These are phyloP conservation scores for Pholiota molesta DNA, from an alignment of 768 basidiomycete species.

Conservation along the genomic window DNA sequence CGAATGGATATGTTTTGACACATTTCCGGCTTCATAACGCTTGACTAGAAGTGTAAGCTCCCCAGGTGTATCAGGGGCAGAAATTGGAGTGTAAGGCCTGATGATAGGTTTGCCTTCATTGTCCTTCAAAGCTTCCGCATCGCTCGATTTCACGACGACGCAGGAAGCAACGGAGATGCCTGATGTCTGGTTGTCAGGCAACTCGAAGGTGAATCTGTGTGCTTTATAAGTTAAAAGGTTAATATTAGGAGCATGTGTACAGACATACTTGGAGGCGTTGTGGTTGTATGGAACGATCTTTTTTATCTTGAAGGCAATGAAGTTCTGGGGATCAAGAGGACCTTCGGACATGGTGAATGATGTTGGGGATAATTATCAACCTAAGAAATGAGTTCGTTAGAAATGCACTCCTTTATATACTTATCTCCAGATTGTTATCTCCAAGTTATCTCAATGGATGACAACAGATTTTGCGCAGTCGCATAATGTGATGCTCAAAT, in stretches of 20 bases:
- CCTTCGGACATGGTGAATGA: slow-evolving; percentile 38
- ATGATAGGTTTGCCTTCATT: slow-evolving; percentile 83
- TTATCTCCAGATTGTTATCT: background rate
- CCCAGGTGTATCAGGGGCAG: slow-evolving; percentile 69
- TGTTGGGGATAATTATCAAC: background rate
- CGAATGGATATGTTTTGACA: slow-evolving; percentile 79
- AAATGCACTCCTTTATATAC: background rate
- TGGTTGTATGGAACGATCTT: slow-evolving; percentile 87
- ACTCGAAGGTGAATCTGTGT: slow-evolving; percentile 72
- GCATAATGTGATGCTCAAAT: slow-evolving; percentile 1
- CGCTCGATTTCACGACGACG: slow-evolving; percentile 73
- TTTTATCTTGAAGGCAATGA: slow-evolving; percentile 78
- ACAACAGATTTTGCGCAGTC: background rate
- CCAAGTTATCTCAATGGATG: background rate
- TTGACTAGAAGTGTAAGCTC: slow-evolving; percentile 84
- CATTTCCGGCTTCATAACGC: slow-evolving; percentile 78
- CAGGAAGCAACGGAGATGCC: slow-evolving; percentile 78
- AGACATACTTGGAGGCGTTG: slow-evolving; percentile 75
- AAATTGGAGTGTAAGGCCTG: slow-evolving; percentile 92
- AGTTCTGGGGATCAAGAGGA: slow-evolving; percentile 72
- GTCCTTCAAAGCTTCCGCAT: slow-evolving; percentile 62
- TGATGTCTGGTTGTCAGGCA: slow-evolving; percentile 78
- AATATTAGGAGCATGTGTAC: background rate
- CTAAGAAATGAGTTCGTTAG: too few relatives aligned
- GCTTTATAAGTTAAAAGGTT: background rate